Evolutionary conservation across 1,139 yeast species (phyloP).

Genomic region (Sugiyamaella paludigena): DNA sequence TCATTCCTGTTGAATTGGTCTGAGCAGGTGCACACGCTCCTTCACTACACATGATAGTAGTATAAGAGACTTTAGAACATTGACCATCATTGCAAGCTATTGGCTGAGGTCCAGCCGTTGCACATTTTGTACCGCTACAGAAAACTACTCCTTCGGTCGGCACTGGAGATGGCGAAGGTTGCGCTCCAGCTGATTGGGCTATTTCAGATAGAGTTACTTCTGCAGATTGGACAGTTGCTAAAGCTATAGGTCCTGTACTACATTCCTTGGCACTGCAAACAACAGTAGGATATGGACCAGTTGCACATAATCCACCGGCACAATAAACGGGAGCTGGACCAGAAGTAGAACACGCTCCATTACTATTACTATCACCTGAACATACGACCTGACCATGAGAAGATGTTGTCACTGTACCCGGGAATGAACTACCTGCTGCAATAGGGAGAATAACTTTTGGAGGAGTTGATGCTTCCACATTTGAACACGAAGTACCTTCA

Average conservation of each 20-base stretch:
- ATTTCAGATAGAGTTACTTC: conserved; percentile 1
- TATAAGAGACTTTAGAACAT: conserved; percentile 1
- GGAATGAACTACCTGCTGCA: background rate
- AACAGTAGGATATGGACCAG: conserved; percentile 6
- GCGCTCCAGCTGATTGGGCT: background rate
- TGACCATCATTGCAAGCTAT: background rate
- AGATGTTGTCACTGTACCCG: conserved; percentile 1
- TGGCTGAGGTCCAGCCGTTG: conserved; percentile 3
- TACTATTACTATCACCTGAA: background rate
- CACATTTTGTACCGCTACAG: conserved; percentile 6
- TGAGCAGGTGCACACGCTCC: background rate
- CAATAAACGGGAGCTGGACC: conserved; percentile 13
- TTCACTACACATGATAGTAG: conserved; percentile 2
- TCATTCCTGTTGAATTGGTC: background rate
- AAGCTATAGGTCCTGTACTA: conserved; percentile 6
- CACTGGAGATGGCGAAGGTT: background rate
- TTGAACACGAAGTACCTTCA: conserved; percentile 1
- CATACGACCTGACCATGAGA: conserved; percentile 7
- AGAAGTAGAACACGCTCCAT: background rate
- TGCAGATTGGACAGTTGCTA: conserved; percentile 1
- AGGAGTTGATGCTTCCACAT: conserved; percentile 2
- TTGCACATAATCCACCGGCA: conserved; percentile 9
- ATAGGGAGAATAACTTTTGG: conserved; percentile 6
- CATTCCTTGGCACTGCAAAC: conserved; percentile 1
- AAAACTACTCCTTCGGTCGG: conserved; percentile 6